Evolutionary conservation across 2,329 filamentous ascomycete genomes (phyloP).

Genomic region (Golovinomyces cichoracearum): DNA sequence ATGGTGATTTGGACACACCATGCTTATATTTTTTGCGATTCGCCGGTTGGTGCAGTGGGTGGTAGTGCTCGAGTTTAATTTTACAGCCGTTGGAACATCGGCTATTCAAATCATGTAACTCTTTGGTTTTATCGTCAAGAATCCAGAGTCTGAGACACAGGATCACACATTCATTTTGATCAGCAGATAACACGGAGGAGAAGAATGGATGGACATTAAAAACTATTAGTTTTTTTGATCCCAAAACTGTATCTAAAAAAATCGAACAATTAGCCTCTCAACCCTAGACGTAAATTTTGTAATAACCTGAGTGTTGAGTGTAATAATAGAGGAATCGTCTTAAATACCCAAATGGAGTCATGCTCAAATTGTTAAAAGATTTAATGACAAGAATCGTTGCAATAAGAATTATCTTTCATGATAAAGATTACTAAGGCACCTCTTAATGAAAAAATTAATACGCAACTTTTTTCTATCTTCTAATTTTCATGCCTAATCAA

Average conservation of each 20-base stretch:
- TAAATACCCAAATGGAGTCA: no score
- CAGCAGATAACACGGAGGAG: background rate
- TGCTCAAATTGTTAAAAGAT: no score
- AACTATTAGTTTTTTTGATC: background rate
- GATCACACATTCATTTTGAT: background rate
- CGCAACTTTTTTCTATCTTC: no score
- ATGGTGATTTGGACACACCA: slow-evolving; percentile 34
- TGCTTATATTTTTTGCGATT: slow-evolving; percentile 30
- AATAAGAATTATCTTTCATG: no score
- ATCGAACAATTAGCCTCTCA: background rate
- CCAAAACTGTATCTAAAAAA: background rate
- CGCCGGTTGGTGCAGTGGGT: slow-evolving; percentile 8
- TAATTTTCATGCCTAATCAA: no score
- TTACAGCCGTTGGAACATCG: background rate
- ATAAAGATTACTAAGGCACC: no score
- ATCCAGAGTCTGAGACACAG: background rate
- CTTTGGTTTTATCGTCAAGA: background rate
- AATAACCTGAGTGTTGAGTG: no score
- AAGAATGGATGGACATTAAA: background rate
- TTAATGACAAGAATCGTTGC: no score
- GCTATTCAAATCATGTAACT: background rate
- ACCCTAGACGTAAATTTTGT: no score
- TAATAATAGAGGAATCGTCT: no score
- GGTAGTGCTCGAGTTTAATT: slow-evolving; percentile 3
- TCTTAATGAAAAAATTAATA: no score